A percentile compares a stretch with the other conserved stretches of the same genome.
Conservation (phyloP, 2,329 filamentous ascomycete species). For the Colletotrichum eleusines region DNA sequence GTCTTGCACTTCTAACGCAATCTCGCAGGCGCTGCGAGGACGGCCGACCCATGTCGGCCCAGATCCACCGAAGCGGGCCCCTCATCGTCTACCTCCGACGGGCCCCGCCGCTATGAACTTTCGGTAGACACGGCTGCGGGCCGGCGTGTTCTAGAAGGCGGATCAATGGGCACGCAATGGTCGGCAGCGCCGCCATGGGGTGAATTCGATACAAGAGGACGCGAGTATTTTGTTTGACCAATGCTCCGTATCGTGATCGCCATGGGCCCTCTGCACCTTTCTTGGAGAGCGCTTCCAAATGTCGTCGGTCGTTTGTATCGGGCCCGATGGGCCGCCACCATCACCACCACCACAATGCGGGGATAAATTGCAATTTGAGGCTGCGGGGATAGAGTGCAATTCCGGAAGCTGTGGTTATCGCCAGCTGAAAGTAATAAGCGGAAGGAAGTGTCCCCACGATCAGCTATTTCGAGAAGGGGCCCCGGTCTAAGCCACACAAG, state of each 20-base stretch:
- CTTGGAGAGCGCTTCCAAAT: too few relatives aligned
- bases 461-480: slow-evolving; percentile 3
- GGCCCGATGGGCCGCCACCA: background rate
- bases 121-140: slow-evolving; percentile 13
- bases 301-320: background rate
- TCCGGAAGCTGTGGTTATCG: background rate
- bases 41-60: background rate
- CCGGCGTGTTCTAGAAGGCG: background rate
- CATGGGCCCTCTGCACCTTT: background rate
- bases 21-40: background rate
- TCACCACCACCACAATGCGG: background rate
- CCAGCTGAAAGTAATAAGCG: background rate
- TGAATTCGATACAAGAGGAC: background rate
- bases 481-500: background rate
- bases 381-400: background rate
- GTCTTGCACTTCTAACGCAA: background rate
- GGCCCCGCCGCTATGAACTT: slow-evolving; percentile 7
- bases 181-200: background rate
- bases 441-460: background rate
- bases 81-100: slow-evolving; percentile 12
- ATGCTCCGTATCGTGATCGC: background rate
- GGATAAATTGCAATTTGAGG: background rate
- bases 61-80: background rate
- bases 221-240: background rate
- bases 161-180: background rate